Base-by-base conservation (phyloP, 2,329 filamentous ascomycete species). In the Phoma sp. region DNA sequence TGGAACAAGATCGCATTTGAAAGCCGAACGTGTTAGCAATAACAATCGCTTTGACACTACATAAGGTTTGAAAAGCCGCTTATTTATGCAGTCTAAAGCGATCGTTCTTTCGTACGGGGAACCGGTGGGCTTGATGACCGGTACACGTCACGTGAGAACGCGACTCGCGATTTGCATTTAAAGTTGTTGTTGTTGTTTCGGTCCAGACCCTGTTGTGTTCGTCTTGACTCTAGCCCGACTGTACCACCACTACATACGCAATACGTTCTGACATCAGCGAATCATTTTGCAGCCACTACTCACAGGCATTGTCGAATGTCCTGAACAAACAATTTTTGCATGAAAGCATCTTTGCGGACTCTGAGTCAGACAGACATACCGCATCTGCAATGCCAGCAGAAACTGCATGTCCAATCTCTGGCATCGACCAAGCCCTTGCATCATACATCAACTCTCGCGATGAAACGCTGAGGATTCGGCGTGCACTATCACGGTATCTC, bases 391-490 rank as follows among this genome's bases (percentile, higher is more conserved):
- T 69, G 67, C 64, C 66, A 48, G 57, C 61, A 24, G 55, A 57
- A 43, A 63, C 61, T 37, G 25, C 62, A n/a, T 77, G 73, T 47
- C 75, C 75, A 14, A 66, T 77, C 14, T 61, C 72, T 24, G 69
- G 72, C 47, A 69, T 76, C 27, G 71, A 76, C 50, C 67, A 61
- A 23, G 69, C 68, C 10, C 55, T 77, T 7, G 65, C 65, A 24
- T 65, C 70, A 11, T 77, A 72, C 52, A 69, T 77, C 54, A 64
- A 71, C 32, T 62, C 69, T 30, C 72, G 72, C 9, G 66, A 74
- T 47, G 70, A 75, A 14, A 75, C 73, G 7, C 39, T 72, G n/a
- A 67, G 59, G 39, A 74, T 75, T 37, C 72, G 75, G 3, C 61
- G 67, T 18, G 54, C 61, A 7, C 65, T 77, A 11, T 66, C 72